Evolutionary conservation across 2,329 filamentous ascomycete genomes (phyloP), one percentile per base, ranked within the genome.

Genomic region (Sphaerulina populicola): DNA sequence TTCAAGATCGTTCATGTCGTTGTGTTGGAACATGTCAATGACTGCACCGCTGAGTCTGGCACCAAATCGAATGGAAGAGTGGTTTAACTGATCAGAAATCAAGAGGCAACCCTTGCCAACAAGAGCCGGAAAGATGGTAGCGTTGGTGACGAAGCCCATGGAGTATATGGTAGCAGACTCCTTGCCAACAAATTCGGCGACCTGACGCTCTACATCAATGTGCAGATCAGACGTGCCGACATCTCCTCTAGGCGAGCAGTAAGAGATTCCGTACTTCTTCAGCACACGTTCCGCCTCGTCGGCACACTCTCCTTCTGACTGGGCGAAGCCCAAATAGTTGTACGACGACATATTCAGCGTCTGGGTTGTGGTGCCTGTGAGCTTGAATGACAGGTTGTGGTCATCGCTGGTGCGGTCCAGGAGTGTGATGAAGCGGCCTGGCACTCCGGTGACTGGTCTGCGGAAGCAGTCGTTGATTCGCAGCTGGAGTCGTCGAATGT

Each of bases 291-390:
- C 93, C 3, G 91, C 88, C 11, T 87, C 85, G 68, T 97, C 91
- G 42, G 93, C 93, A 66, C 93, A 98, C 37, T 93, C 91, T 9
- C 93, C 93, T 60, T 97, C 90, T 0, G 93, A 96, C 69, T 98
- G 93, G 46, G 93, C 93, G 64, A 98, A 98, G 39, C 93, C 93
- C 21, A 98, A 86, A 68, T 98, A 98, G 72, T 98, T 98, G 78
- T 98, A 98, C 1, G 93, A 98, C 74, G 91, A 96, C 85, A 98
- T 86, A 72, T 98, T 98, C 63, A 98, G 75, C 0, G 93, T 97
- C 71, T 98, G 88, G 1, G 91, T 97, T 53, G 81, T 85, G 43
- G 88, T 94, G 52, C 93, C 93, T 1, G 87, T 90, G 69, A 89
- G 83, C 67, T 86, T 81, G 75, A 95, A 98, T 52, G 85, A 84